phyloP scores from a whole-genome alignment of 2,329 filamentous ascomycete species.

The Ceratocystiopsis sp. region DNA sequence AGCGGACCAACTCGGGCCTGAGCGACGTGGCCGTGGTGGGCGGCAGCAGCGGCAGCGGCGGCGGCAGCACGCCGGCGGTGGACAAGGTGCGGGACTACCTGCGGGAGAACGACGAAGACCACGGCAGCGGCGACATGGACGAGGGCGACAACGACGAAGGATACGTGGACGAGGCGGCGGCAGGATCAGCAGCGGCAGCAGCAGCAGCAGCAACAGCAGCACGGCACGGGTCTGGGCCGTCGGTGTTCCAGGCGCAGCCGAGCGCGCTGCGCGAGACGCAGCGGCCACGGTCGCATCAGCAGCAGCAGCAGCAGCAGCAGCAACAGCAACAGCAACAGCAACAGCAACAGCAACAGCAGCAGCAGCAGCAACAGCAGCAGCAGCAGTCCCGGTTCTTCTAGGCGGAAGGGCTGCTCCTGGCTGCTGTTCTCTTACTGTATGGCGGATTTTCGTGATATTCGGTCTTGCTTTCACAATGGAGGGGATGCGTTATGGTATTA shows the following conservation, averaged over 20 bases:
- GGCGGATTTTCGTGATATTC: no score
- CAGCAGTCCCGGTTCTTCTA: not conserved
- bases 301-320: constrained; percentile 11
- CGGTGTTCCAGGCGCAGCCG: constrained; percentile 16
- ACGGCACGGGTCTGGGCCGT: constrained; percentile 28
- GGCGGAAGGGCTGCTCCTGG: no score
- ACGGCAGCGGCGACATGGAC: constrained; percentile 8
- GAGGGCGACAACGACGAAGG: constrained; percentile 49
- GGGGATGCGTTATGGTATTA: no score
- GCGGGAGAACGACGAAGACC: not conserved
- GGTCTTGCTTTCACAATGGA: no score
- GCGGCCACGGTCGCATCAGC: constrained; percentile 15
- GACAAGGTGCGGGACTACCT: not conserved
- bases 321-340: not conserved
- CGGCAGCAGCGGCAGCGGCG: constrained; percentile 7
- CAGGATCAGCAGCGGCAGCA: constrained; percentile 11
- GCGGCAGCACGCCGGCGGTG: constrained; percentile 4
- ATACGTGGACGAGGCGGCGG: constrained; percentile 48
- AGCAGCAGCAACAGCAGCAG: constrained; percentile 3
- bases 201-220: constrained; percentile 21
- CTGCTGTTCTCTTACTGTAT: no score
- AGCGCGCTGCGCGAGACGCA: constrained; percentile 21
- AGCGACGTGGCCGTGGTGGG: constrained; percentile 24
- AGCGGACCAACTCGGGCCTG: constrained; percentile 34
- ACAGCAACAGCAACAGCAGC: constrained; percentile 3